Conservation (phyloP, 768 basidiomycete genomes). For the Goffeauzyma gilvescens region DNA sequence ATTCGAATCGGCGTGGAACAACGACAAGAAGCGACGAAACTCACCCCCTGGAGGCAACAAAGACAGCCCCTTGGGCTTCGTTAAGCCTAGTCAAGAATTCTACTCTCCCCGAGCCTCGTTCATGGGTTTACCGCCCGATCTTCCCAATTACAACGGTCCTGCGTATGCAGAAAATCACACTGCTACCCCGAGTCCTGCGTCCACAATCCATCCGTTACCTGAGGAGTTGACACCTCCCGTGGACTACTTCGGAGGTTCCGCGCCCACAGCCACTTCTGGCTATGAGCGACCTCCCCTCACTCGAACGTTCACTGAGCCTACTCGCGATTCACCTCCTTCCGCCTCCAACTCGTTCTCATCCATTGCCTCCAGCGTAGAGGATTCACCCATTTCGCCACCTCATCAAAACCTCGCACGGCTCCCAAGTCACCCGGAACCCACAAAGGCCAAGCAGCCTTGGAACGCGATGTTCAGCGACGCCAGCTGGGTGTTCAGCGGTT, state of each 20-base stretch:
- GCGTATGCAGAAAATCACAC: slow-evolving; percentile 2
- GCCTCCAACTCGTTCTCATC: slow-evolving; percentile 2
- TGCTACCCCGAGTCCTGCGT: not conserved
- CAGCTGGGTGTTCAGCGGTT: too few species aligned
- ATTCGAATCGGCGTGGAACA: slow-evolving; percentile 31
- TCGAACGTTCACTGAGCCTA: not conserved
- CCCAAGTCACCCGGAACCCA: too few species aligned
- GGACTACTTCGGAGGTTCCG: slow-evolving; percentile 7
- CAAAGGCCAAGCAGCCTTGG: too few species aligned
- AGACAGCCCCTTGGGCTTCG: slow-evolving; percentile 10
- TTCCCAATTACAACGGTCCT: not conserved
- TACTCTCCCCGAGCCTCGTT: slow-evolving; percentile 20
- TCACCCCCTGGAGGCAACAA: slow-evolving; percentile 10
- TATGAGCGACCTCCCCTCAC: not conserved
- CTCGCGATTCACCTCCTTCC: slow-evolving; percentile 7
- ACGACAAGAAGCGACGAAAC: too few species aligned
- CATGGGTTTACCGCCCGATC: slow-evolving; percentile 13
- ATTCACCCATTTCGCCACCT: slow-evolving; percentile 19
- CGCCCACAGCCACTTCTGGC: slow-evolving; percentile 2
- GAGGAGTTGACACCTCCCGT: slow-evolving; percentile 6
- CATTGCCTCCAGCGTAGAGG: slow-evolving; percentile 10
- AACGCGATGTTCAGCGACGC: too few species aligned
- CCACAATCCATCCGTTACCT: not conserved
- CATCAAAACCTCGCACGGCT: too few species aligned
- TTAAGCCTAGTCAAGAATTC: slow-evolving; percentile 17